phyloP scores from a whole-genome alignment of 441 rosid genomes.

The Arabidopsis lyrata region DNA sequence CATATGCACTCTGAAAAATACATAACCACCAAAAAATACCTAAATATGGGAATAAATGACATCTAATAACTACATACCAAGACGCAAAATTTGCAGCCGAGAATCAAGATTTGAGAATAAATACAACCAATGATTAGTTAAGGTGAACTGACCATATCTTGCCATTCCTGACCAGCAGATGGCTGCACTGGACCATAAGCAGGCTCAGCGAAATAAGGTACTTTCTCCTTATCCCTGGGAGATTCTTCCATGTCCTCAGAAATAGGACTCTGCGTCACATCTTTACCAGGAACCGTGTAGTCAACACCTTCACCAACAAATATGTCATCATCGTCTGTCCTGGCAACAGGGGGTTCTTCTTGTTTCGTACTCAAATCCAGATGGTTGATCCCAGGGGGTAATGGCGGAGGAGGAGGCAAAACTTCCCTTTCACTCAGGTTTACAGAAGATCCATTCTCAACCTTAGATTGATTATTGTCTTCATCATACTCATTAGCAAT shows the following conservation, averaged over 20 bases:
- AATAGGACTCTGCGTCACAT: conserved; percentile 79
- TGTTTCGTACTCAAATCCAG: conserved; percentile 62
- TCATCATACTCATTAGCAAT: conserved; percentile 61
- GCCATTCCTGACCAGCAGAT: conserved; percentile 81
- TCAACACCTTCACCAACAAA: conserved; percentile 90
- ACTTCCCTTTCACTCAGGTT: conserved; percentile 57
- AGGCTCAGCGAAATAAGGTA: conserved; percentile 72
- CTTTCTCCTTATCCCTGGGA: conserved; percentile 83
- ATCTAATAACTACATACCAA: conserved; percentile 10
- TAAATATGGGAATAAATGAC: neutral
- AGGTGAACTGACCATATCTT: conserved; percentile 64
- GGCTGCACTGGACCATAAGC: conserved; percentile 87
- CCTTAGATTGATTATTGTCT: conserved; percentile 60
- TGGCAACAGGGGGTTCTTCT: conserved; percentile 63
- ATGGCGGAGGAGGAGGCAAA: conserved; percentile 84
- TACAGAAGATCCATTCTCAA: conserved; percentile 50
- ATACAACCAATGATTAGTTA: conserved; percentile 5
- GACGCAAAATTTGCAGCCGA: neutral
- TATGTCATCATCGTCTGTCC: conserved; percentile 83
- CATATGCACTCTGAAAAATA: conserved; percentile 73
- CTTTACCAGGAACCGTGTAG: conserved; percentile 80
- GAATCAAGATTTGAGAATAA: neutral
- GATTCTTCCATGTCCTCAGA: conserved; percentile 99
- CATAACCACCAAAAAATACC: neutral
- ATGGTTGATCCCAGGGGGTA: conserved; percentile 59